Percentiles rank a stretch among this genome's conserved stretches.
phyloP scores from a whole-genome alignment of 2,329 filamentous ascomycete genomes.

The Domatiomyces catenatus region DNA sequence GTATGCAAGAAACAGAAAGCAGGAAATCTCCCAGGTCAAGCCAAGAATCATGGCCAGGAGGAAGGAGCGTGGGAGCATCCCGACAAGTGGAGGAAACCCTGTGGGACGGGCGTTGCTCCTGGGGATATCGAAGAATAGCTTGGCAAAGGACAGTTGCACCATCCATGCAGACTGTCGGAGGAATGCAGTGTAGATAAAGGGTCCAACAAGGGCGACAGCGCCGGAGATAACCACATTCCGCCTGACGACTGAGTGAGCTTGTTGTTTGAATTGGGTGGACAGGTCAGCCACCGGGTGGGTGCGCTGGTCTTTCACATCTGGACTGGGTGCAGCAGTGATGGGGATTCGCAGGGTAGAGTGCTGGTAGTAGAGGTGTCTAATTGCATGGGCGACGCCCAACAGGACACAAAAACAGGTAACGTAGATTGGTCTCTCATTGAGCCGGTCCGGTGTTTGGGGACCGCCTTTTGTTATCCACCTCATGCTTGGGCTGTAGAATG shows the following conservation, averaged over 20 bases:
- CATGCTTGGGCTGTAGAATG: slow-evolving; percentile 56
- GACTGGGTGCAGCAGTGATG: slow-evolving; percentile 19
- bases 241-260: slow-evolving; percentile 20
- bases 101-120: slow-evolving; percentile 49
- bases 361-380: slow-evolving; percentile 55
- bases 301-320: slow-evolving; percentile 20
- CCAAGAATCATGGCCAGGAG: slow-evolving; percentile 52
- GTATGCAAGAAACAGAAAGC: slow-evolving; percentile 64
- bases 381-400: slow-evolving; percentile 54
- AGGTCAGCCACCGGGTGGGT: slow-evolving; percentile 25
- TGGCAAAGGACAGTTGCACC: slow-evolving; percentile 53
- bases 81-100: slow-evolving; percentile 39
- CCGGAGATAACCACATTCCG: slow-evolving; percentile 24
- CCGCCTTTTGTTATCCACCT: slow-evolving; percentile 57
- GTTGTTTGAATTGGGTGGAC: slow-evolving; percentile 24
- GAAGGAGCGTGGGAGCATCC: slow-evolving; percentile 41
- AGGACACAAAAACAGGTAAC: slow-evolving; percentile 55
- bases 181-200: slow-evolving; percentile 46
- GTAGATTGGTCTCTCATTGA: slow-evolving; percentile 81
- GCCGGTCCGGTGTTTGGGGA: slow-evolving; percentile 37
- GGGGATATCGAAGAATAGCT: slow-evolving; percentile 60
- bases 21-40: slow-evolving; percentile 61
- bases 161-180: slow-evolving; percentile 52
- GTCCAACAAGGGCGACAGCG: slow-evolving; percentile 31
- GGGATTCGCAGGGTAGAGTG: slow-evolving; percentile 51